phyloP scores from a whole-genome alignment of 2,329 filamentous ascomycete genomes.

The Leptographium galeiforme region DNA sequence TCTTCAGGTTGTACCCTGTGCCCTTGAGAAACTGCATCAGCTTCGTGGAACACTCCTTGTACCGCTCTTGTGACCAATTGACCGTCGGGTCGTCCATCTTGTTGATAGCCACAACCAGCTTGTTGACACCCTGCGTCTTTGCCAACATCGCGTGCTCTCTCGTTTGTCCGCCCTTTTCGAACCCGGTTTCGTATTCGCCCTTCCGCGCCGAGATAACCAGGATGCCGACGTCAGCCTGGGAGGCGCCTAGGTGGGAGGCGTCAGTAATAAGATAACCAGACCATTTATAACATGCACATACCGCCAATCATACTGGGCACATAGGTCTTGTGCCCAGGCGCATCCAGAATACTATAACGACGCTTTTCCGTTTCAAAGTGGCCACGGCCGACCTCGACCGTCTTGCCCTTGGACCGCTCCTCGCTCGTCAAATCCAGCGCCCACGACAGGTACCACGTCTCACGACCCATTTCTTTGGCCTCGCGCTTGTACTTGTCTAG shows the following conservation, averaged over 20 bases:
- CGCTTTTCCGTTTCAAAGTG: constrained; percentile 97
- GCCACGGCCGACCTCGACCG: constrained; percentile 88
- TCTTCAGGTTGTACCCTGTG: constrained; percentile 89
- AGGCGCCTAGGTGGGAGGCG: constrained; percentile 38
- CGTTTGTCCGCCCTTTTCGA: constrained; percentile 91
- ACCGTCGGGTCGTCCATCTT: constrained; percentile 99
- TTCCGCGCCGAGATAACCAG: constrained; percentile 93
- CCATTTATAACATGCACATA: neutral
- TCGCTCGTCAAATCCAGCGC: constrained; percentile 94
- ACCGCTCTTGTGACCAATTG: constrained; percentile 86
- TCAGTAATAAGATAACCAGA: neutral
- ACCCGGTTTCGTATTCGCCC: constrained; percentile 97
- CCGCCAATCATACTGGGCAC: constrained; percentile 96
- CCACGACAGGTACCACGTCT: constrained; percentile 99
- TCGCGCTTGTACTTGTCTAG: constrained; percentile 97
- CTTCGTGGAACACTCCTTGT: constrained; percentile 86
- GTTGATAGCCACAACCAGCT: constrained; percentile 88
- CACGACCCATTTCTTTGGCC: constrained; percentile 88
- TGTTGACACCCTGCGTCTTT: constrained; percentile 96
- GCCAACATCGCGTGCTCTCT: constrained; percentile 86
- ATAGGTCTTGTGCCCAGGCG: constrained; percentile 94
- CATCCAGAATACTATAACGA: constrained; percentile 91
- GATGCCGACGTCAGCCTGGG: constrained; percentile 86
- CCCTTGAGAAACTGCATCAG: constrained; percentile 78
- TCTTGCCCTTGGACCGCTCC: constrained; percentile 92